Evolutionary conservation across 2,329 filamentous ascomycete genomes (phyloP).

Genomic region (Dothidotthia symphoricarpi): DNA sequence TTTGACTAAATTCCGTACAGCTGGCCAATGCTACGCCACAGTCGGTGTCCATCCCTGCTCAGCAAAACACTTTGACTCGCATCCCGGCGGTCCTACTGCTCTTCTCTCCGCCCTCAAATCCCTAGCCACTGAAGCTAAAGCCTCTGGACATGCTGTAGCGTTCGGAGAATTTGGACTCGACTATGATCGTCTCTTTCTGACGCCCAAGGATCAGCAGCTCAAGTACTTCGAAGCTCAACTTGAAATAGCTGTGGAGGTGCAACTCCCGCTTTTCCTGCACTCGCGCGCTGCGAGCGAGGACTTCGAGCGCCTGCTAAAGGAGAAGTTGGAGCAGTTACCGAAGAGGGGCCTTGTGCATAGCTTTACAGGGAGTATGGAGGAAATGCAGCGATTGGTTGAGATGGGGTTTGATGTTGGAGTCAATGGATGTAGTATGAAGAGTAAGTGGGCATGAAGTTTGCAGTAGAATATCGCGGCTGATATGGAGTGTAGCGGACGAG

Average conservation of each 20-base stretch:
- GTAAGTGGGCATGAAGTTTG: constrained; percentile 11
- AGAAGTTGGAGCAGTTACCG: constrained; percentile 63
- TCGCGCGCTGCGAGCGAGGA: constrained; percentile 72
- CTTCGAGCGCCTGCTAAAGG: constrained; percentile 62
- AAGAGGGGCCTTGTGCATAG: constrained; percentile 85
- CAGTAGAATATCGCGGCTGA: constrained; percentile 2
- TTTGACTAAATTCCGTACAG: constrained; percentile 43
- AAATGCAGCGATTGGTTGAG: constrained; percentile 77
- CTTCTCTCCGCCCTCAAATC: constrained; percentile 60
- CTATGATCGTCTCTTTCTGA: constrained; percentile 87
- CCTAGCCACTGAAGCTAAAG: constrained; percentile 62
- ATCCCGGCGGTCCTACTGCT: constrained; percentile 57
- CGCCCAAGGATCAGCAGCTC: constrained; percentile 73
- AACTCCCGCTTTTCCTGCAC: constrained; percentile 88
- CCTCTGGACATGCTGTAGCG: constrained; percentile 64
- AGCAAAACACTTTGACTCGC: constrained; percentile 70
- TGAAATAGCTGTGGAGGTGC: constrained; percentile 70
- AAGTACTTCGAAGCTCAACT: constrained; percentile 84
- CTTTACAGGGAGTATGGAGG: constrained; percentile 84
- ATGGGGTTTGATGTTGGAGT: constrained; percentile 88
- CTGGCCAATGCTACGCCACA: constrained; percentile 81
- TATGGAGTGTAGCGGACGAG: constrained; percentile 45
- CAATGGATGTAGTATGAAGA: constrained; percentile 97
- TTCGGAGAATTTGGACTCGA: constrained; percentile 96
- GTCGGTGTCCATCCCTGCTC: constrained; percentile 93